phyloP scores from a whole-genome alignment of 1,284 basidiomycete genomes.

The Cutaneotrichosporon spelunceum region DNA sequence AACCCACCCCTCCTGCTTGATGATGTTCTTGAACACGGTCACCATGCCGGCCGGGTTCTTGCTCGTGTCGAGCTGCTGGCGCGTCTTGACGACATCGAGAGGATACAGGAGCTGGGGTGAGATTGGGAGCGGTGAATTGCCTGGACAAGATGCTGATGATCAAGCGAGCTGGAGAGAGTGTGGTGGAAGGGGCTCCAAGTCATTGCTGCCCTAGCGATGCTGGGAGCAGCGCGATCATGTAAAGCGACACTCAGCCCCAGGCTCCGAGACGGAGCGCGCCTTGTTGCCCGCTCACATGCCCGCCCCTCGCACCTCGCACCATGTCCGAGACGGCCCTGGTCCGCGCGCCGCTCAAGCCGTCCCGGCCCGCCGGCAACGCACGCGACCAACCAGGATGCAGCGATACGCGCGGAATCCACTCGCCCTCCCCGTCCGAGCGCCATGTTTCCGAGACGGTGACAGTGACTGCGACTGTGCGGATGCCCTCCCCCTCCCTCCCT shows the following conservation, averaged over 20 bases:
- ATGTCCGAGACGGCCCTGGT: neutral
- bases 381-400: neutral
- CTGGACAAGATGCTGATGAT: neutral
- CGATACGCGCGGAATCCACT: neutral
- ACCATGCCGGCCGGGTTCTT: constrained; percentile 74
- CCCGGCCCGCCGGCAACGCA: neutral
- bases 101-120: constrained; percentile 35
- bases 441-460: neutral
- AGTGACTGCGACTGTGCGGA: too few species aligned
- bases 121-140: neutral
- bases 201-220: too few species aligned
- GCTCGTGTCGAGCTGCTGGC: constrained; percentile 90
- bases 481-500: neutral
- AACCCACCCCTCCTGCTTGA: constrained; percentile 63
- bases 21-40: constrained; percentile 63
- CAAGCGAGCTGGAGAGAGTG: neutral
- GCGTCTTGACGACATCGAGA: constrained; percentile 73
- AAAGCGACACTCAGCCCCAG: neutral
- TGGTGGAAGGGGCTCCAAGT: too few species aligned
- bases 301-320: neutral
- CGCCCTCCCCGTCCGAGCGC: neutral
- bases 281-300: neutral
- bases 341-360: neutral
- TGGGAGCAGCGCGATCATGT: too few species aligned
- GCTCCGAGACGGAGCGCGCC: neutral